phyloP scores from a whole-genome alignment of 257 asterid genomes.

The Nicotiana noctiflora region DNA sequence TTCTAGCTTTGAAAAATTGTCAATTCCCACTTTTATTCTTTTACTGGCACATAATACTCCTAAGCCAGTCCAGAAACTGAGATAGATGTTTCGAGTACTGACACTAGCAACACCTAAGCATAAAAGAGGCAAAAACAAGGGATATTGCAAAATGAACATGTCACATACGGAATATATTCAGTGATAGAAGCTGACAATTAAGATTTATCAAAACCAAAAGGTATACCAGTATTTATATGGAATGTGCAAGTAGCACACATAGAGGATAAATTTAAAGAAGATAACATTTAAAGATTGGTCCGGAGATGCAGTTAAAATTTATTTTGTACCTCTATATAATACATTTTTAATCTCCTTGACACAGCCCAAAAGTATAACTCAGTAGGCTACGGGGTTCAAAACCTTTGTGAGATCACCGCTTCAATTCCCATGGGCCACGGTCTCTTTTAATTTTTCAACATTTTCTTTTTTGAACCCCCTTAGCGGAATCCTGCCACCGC shows the following conservation, averaged over 20 bases:
- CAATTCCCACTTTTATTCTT: background rate
- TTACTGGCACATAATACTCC: background rate
- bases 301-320: background rate
- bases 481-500: too few relatives aligned
- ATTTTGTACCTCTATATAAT: too few relatives aligned
- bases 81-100: background rate
- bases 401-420: too few relatives aligned
- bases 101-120: background rate
- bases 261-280: background rate
- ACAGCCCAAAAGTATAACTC: too few relatives aligned
- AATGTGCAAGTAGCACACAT: background rate
- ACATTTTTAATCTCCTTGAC: too few relatives aligned
- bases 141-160: background rate
- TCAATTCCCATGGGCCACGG: too few relatives aligned
- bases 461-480: too few relatives aligned
- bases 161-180: background rate
- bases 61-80: background rate
- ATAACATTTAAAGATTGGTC: background rate
- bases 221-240: background rate
- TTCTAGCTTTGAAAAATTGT: background rate
- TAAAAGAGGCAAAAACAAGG: background rate
- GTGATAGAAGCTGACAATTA: background rate
- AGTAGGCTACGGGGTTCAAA: too few relatives aligned
- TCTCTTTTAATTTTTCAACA: too few relatives aligned
- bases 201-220: background rate